Evolutionary conservation across 768 basidiomycete genomes (phyloP), one percentile per base, ranked within the genome.

Genomic region (Coprinellus micaceus): DNA sequence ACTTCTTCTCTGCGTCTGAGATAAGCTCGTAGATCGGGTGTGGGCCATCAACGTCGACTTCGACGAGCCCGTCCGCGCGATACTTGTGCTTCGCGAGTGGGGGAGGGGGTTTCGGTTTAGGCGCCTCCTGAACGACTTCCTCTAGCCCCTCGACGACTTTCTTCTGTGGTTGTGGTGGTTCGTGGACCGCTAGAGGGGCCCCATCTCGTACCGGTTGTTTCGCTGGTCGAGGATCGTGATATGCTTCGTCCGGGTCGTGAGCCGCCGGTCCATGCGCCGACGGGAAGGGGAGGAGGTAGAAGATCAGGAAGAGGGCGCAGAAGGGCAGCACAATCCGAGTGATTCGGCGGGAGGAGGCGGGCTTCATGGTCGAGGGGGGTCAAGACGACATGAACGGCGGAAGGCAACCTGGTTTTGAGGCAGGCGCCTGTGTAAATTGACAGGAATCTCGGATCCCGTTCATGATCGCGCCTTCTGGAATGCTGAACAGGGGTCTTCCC

Each of bases 11-110:
- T 0, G 91, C 92, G 0, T 85, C 79, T 2, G 78, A 74, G 67
- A 95, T 86, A 55, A 95, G 78, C 43, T 80, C 80, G 28, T 86
- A 78, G 59, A 95, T 94, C 4, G 94, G 94, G 68, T 96, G 90
- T 3, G 68, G 66, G 3, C 74, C 76, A 17, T 71, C 66, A 19
- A 65, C 56, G 40, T 74, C 74, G 51, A 76, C 73, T 53, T 75
- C 72, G n/a, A 78, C 54, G 24, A 78, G 59, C 4, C 77, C 77
- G 61, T 77, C 70, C 4, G 69, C 41, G 25, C 71, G 72, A 62
- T 69, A 75, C 15, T 39, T 58, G 54, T 76, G 75, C 33, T 67
- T 61, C n/a, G 61, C 70, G 6, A 70, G 67, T 12, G 50, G 19
- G 26, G 47, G 10, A 28, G 52, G 49, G 29, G 22, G 36, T 13